Percentiles rank a stretch among this genome's conserved stretches.
Conservation (phyloP, 225 moss, liverwort and hornwort species). For the Sphagnum tenellum region DNA sequence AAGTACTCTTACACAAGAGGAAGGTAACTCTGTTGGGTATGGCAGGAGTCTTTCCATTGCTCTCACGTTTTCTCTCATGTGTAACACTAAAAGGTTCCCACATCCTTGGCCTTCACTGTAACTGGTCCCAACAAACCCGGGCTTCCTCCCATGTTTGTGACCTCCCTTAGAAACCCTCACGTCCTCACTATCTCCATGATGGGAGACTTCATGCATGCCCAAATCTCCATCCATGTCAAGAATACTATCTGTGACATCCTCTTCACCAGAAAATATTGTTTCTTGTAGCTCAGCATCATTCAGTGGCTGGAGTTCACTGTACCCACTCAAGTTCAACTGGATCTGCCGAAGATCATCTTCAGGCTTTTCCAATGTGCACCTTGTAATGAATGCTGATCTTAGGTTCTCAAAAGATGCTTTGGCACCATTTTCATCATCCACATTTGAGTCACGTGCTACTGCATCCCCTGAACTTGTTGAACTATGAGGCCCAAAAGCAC, state of each 20-base stretch:
- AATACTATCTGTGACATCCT: constrained; percentile 9
- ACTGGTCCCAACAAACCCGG: constrained; percentile 36
- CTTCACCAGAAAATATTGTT: constrained; percentile 25
- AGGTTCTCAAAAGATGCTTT: constrained; percentile 21
- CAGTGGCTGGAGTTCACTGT: constrained; percentile 38
- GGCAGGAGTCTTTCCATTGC: constrained; percentile 68
- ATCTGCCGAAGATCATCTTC: constrained; percentile 31
- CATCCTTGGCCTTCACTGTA: constrained; percentile 62
- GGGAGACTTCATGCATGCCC: constrained; percentile 36
- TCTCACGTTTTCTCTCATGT: constrained; percentile 44
- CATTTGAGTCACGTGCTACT: no score
- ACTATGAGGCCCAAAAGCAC: constrained; percentile 10
- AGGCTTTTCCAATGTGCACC: constrained; percentile 11
- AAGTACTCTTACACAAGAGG: constrained; percentile 38
- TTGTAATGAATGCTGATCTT: constrained; percentile 22
- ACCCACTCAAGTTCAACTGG: constrained; percentile 26
- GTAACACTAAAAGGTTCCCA: constrained; percentile 58
- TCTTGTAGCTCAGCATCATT: constrained; percentile 40
- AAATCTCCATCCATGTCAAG: constrained; percentile 30
- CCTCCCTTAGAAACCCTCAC: constrained; percentile 17
- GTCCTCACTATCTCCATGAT: constrained; percentile 22
- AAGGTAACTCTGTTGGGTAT: constrained; percentile 62
- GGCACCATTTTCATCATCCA: no score
- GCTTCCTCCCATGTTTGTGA: constrained; percentile 9
- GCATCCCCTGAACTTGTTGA: constrained; percentile 21